Evolutionary conservation across 345 rosid species (phyloP).

Genomic region (Acer campestre): DNA sequence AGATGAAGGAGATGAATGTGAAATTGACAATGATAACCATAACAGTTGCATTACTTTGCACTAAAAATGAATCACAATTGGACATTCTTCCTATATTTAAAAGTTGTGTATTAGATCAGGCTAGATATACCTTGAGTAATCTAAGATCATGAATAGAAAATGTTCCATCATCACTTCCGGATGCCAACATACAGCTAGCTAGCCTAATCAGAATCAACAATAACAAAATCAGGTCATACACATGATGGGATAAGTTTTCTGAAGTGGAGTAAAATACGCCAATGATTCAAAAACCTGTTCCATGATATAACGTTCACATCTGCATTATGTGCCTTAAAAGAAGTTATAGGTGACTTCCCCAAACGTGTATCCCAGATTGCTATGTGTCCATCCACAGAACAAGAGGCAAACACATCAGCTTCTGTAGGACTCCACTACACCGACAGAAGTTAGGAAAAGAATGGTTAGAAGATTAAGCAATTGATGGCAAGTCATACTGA

Average conservation of each 20-base stretch:
- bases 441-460: conserved; percentile 18
- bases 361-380: conserved; percentile 88
- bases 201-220: conserved; percentile 48
- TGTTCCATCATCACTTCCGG: conserved; percentile 95
- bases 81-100: not conserved
- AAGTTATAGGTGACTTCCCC: conserved; percentile 65
- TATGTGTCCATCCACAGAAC: conserved; percentile 80
- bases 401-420: conserved; percentile 74
- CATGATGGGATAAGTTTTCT: not conserved
- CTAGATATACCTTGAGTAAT: conserved; percentile 51
- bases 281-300: conserved; percentile 68
- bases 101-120: not conserved
- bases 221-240: not conserved
- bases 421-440: conserved; percentile 98
- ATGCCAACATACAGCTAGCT: conserved; percentile 93
- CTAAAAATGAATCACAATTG: not conserved
- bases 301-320: conserved; percentile 98
- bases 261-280: not conserved
- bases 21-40: not conserved
- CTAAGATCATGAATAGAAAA: conserved; percentile 93
- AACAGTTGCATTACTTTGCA: not conserved
- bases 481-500: conserved; percentile 1
- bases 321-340: conserved; percentile 85
- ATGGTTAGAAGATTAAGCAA: conserved; percentile 7
- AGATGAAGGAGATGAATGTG: not conserved